Percentiles rank a stretch among this genome's conserved stretches.
Evolutionary conservation across 2,329 filamentous ascomycete genomes (phyloP).

Genomic region (Penicillium oxalicum): DNA sequence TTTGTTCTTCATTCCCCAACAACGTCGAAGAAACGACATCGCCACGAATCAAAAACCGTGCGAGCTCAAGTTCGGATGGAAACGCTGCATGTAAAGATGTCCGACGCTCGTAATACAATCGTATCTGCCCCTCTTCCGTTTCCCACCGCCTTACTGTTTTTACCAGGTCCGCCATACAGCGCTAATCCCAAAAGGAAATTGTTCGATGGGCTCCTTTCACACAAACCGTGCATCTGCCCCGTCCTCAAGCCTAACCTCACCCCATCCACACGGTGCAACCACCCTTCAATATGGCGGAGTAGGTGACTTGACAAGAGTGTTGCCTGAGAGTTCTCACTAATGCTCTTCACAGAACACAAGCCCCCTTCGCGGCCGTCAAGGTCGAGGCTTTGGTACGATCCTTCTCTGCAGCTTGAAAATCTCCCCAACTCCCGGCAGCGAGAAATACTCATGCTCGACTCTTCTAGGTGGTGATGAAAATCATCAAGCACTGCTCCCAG

Average conservation of each 20-base stretch:
- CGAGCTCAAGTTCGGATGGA: neutral
- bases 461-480: slow-evolving; percentile 84
- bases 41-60: neutral
- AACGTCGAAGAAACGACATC: too few relatives aligned
- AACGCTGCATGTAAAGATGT: neutral
- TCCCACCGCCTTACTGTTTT: slow-evolving; percentile 1
- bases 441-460: slow-evolving; percentile 23
- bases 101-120: slow-evolving; percentile 5
- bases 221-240: slow-evolving; percentile 20
- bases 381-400: slow-evolving; percentile 81
- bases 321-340: slow-evolving; percentile 11
- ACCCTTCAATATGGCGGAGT: slow-evolving; percentile 23
- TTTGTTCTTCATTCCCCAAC: too few relatives aligned
- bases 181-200: slow-evolving; percentile 20
- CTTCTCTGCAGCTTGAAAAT: slow-evolving; percentile 27
- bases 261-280: slow-evolving; percentile 12
- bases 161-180: slow-evolving; percentile 6
- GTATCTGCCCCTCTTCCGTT: slow-evolving; percentile 17
- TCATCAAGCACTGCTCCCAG: slow-evolving; percentile 89
- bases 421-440: slow-evolving; percentile 23
- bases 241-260: slow-evolving; percentile 15
- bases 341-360: slow-evolving; percentile 51
- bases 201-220: slow-evolving; percentile 18
- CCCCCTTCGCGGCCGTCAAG: slow-evolving; percentile 78
- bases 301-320: slow-evolving; percentile 4